Percentiles rank a stretch among this genome's conserved stretches.
Conservation (phyloP, 2,329 filamentous ascomycete genomes). For the Zasmidium citrigriseum region DNA sequence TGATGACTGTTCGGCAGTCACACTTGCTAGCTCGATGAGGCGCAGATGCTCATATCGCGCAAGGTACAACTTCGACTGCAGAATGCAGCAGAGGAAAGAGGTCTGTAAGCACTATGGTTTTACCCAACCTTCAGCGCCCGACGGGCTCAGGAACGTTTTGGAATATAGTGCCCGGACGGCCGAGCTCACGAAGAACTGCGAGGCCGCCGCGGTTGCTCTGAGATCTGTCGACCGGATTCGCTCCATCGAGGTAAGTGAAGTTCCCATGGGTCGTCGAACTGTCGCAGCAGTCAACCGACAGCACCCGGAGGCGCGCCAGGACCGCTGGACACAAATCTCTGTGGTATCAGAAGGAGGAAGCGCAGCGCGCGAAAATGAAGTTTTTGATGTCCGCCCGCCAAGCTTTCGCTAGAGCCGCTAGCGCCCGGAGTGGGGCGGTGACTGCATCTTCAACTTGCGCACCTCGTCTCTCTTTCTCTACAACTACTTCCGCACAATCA, state of each 20-base stretch:
- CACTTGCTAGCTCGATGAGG: no score
- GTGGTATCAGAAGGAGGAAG: slow-evolving; percentile 47
- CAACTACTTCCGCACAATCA: neutral
- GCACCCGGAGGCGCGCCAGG: slow-evolving; percentile 59
- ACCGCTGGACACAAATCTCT: slow-evolving; percentile 88
- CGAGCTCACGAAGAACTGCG: slow-evolving; percentile 64
- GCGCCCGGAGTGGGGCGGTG: neutral
- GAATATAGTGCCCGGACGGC: slow-evolving; percentile 79
- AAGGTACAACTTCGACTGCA: no score
- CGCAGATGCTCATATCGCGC: no score
- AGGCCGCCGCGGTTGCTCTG: slow-evolving; percentile 64
- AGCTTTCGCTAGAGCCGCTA: neutral
- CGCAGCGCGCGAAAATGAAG: slow-evolving; percentile 13
- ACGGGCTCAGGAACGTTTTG: slow-evolving; percentile 87
- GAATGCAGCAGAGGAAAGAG: slow-evolving; percentile 13
- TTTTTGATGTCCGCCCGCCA: neutral
- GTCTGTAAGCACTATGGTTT: slow-evolving; percentile 69
- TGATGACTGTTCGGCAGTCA: no score
- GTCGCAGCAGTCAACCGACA: slow-evolving; percentile 77
- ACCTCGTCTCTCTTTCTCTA: neutral
- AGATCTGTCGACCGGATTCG: slow-evolving; percentile 96
- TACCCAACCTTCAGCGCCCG: slow-evolving; percentile 85
- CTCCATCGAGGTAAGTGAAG: slow-evolving; percentile 66
- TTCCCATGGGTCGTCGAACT: slow-evolving; percentile 87
- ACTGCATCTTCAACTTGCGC: neutral